Conservation (phyloP, 495 filamentous ascomycete genomes). For the Penicillium daleae region DNA sequence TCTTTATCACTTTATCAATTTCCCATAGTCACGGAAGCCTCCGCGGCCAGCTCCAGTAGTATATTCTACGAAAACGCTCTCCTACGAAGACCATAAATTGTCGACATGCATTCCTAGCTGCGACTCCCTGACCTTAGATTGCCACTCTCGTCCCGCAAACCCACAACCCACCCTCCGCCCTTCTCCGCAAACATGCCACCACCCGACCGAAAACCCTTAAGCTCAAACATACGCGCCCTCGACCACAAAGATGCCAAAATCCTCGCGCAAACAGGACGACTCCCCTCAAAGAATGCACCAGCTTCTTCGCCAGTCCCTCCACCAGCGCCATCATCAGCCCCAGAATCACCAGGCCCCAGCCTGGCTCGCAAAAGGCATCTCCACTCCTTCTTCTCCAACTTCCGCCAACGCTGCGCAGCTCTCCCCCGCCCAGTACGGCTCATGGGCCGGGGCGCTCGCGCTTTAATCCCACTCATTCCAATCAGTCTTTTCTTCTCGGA, state of each 20-base stretch:
- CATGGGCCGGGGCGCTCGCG: constrained; percentile 46
- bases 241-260: constrained; percentile 27
- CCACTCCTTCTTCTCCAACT: constrained; percentile 32
- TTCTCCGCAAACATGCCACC: constrained; percentile 10
- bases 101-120: neutral
- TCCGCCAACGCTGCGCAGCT: constrained; percentile 38
- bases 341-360: constrained; percentile 14
- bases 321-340: constrained; percentile 5
- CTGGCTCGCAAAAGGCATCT: constrained; percentile 19
- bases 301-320: neutral
- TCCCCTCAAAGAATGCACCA: neutral
- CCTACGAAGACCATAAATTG: neutral
- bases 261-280: constrained; percentile 8
- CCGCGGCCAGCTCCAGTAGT: neutral
- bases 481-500: constrained; percentile 66
- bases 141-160: neutral
- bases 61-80: neutral
- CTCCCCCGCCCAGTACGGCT: constrained; percentile 37
- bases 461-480: constrained; percentile 63
- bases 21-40: neutral
- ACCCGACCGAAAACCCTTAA: constrained; percentile 13
- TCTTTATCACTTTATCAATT: constrained; percentile 12
- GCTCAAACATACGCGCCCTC: constrained; percentile 27
- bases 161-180: neutral
- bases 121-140: neutral